Evolutionary conservation across 495 filamentous ascomycete species (phyloP).

Genomic region (Hyaloscypha bicolor): DNA sequence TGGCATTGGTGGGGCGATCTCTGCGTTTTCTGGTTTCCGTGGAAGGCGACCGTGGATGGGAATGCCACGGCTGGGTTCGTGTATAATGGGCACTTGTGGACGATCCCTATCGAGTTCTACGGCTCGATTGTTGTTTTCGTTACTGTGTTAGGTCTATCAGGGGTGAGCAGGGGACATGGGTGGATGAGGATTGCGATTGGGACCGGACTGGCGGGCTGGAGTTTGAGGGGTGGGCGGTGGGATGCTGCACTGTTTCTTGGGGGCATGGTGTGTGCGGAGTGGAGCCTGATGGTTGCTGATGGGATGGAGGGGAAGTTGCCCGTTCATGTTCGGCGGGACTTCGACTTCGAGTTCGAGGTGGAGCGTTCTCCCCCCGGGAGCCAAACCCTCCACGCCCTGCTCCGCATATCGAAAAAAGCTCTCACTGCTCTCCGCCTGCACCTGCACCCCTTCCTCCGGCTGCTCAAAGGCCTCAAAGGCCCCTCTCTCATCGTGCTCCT

Average conservation of each 20-base stretch:
- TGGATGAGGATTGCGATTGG: slow-evolving; percentile 31
- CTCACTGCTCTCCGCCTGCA: not conserved
- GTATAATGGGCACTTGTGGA: slow-evolving; percentile 72
- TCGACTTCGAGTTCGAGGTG: not conserved
- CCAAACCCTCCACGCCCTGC: no score
- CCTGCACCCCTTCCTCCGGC: not conserved
- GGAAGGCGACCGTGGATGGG: slow-evolving; percentile 42
- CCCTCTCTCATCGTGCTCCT: not conserved
- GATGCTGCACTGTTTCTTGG: slow-evolving; percentile 48
- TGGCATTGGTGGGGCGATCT: slow-evolving; percentile 51
- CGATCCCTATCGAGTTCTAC: slow-evolving; percentile 69
- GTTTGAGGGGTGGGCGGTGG: slow-evolving; percentile 57
- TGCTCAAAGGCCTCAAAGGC: not conserved
- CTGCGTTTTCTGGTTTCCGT: slow-evolving; percentile 38
- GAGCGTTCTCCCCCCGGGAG: not conserved
- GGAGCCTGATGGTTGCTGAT: slow-evolving; percentile 43
- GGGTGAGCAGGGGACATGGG: slow-evolving; percentile 44
- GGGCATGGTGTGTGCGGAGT: slow-evolving; percentile 61
- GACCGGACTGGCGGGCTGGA: slow-evolving; percentile 40
- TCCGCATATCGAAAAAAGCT: not conserved
- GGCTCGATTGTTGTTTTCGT: slow-evolving; percentile 66
- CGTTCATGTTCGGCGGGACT: not conserved
- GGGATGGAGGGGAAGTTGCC: not conserved
- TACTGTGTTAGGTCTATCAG: slow-evolving; percentile 54
- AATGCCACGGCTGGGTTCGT: slow-evolving; percentile 36